A percentile compares a stretch with the other conserved stretches of the same genome.
These are phyloP conservation scores for Sophora flavescens DNA, from an alignment of 306 rosid genomes.

Conservation along the genomic window DNA sequence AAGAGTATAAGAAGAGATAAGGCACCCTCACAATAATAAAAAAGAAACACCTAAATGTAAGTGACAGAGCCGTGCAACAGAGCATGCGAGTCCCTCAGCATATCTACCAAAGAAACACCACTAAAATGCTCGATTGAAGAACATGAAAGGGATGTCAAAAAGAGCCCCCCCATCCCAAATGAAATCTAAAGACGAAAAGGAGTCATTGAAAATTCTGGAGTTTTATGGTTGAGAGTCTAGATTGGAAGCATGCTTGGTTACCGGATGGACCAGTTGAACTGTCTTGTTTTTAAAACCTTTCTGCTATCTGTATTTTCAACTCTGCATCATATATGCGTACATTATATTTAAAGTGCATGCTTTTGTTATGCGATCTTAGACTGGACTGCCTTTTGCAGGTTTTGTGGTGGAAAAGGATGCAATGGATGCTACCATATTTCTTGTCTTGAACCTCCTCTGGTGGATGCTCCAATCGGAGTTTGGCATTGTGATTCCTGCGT, in stretches of 20 bases:
- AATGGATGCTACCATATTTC: slow-evolving; percentile 65
- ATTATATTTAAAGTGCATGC: slow-evolving; percentile 30
- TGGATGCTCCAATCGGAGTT: slow-evolving; percentile 62
- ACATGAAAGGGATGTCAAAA: no score
- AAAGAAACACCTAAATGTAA: no score
- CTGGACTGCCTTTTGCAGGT: slow-evolving; percentile 52
- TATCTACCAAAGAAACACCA: no score
- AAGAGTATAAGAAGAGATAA: no score
- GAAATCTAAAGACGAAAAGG: no score
- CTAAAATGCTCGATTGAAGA: no score
- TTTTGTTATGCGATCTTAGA: slow-evolving; percentile 1
- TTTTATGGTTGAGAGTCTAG: neutral
- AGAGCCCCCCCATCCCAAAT: no score
- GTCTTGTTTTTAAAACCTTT: no score
- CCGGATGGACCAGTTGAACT: neutral
- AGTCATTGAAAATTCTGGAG: no score
- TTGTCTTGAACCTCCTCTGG: slow-evolving; percentile 78
- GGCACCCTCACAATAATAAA: no score
- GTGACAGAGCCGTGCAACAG: no score
- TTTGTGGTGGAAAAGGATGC: slow-evolving; percentile 77
- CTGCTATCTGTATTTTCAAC: neutral
- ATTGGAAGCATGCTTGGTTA: neutral
- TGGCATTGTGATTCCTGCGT: slow-evolving; percentile 73
- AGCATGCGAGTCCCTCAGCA: no score
- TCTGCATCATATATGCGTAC: slow-evolving; percentile 3